Base-by-base conservation (phyloP, 2,329 filamentous ascomycete genomes). In the Monilinia fructigena region DNA sequence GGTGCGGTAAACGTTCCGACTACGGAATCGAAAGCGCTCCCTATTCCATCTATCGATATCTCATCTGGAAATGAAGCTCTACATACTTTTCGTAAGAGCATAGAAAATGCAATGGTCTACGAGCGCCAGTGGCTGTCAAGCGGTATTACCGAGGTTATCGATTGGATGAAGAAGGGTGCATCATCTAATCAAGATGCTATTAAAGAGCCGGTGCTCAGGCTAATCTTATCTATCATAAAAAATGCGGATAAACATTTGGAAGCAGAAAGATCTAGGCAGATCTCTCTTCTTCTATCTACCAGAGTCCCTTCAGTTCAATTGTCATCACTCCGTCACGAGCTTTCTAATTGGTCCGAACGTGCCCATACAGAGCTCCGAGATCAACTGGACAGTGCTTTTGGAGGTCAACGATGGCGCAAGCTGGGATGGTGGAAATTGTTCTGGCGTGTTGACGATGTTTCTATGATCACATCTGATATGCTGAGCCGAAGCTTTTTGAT, bases 401-500 rank as follows among this genome's bases (percentile, higher is more conserved):
- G 85, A 0, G 87, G 90, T n/a, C 83, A 80, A 23, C 83, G 87
- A 50, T 97, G 94, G 94, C 85, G 86, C 35, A 89, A 90, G 69
- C 81, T 97, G 4, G 85, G 88, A 20, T 98, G 94, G 93, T 97
- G 92, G 90, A 96, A 96, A 76, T 83, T 98, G 0, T 93, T 97
- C 75, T 97, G 93, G 93, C 87, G 92, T 26, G 93, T 95, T 31
- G 94, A 98, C 75, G 94, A 97, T 73, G 92, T 97, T 14, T 86
- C 87, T 3, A 90, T 94, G 83, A 87, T 97, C 65, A 88, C 90
- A 3, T 86, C 87, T 0, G 90, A 95, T 72, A 89, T 97, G 68
- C 81, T 97, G 3, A 85, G 86, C 68, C 87, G 88, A 70, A 83
- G 85, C 8, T 98, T 96, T 80, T 83, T 99, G 4, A 85, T 88